A percentile compares a stretch with the other conserved stretches of the same genome.
Evolutionary conservation across 768 basidiomycete genomes (phyloP).

Genomic region (Dacryopinax spathularia): DNA sequence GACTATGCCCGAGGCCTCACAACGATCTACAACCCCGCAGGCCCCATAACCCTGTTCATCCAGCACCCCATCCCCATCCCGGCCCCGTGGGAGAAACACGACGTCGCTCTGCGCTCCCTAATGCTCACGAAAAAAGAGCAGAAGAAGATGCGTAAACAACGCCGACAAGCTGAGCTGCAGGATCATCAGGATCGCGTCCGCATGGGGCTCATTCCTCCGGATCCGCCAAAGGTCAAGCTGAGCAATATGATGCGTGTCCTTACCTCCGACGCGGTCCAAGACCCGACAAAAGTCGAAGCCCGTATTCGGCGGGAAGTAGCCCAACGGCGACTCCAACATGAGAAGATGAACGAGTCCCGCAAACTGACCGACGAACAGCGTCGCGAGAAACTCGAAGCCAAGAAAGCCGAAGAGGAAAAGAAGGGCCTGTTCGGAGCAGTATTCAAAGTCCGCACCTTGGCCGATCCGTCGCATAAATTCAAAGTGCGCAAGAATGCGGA

Average conservation of each 20-base stretch:
- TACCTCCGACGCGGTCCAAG: slow-evolving; percentile 90
- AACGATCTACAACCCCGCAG: slow-evolving; percentile 45
- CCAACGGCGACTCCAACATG: slow-evolving; percentile 73
- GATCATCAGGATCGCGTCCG: slow-evolving; percentile 89
- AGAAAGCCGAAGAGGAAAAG: slow-evolving; percentile 78
- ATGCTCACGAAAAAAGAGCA: slow-evolving; percentile 94
- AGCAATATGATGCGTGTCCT: slow-evolving; percentile 96
- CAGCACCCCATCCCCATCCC: slow-evolving; percentile 97
- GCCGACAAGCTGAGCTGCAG: slow-evolving; percentile 74
- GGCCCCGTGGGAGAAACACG: slow-evolving; percentile 73
- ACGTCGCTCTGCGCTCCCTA: slow-evolving; percentile 61
- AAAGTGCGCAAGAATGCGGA: slow-evolving; percentile 96
- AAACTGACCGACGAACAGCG: slow-evolving; percentile 85
- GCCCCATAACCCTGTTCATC: slow-evolving; percentile 77
- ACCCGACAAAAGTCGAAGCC: slow-evolving; percentile 94
- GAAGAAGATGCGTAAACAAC: slow-evolving; percentile 92
- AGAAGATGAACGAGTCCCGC: slow-evolving; percentile 84
- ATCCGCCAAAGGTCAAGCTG: slow-evolving; percentile 82
- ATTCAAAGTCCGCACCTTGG: slow-evolving; percentile 78
- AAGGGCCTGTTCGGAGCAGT: slow-evolving; percentile 70
- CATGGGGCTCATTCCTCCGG: slow-evolving; percentile 92
- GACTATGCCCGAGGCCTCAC: slow-evolving; percentile 48
- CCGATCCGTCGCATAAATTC: slow-evolving; percentile 87
- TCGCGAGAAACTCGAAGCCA: slow-evolving; percentile 70
- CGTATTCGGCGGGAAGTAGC: slow-evolving; percentile 88